These are phyloP conservation scores for Rhodotorula sp. DNA, from an alignment of 1,284 basidiomycete species.

Conservation along the genomic window DNA sequence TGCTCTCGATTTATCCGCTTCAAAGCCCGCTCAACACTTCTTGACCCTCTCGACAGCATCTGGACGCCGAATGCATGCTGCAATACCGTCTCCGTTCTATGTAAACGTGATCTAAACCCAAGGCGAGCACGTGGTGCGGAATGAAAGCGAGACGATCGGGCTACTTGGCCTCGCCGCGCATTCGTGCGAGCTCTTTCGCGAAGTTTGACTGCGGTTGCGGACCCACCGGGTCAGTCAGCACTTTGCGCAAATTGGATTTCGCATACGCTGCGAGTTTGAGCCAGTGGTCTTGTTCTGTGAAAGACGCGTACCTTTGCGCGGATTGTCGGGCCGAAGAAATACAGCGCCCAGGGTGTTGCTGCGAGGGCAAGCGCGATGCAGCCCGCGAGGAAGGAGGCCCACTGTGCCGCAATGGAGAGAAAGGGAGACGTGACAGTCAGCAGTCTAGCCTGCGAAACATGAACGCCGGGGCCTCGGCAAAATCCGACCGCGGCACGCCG, in stretches of 20 bases:
- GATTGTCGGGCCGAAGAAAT: constrained; percentile 25
- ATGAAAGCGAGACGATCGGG: background rate
- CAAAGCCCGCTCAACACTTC: no score
- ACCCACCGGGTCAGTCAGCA: background rate
- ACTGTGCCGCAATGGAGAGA: background rate
- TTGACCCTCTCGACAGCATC: no score
- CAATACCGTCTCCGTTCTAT: background rate
- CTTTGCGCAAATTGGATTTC: no score
- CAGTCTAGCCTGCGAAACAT: background rate
- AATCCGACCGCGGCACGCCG: no score
- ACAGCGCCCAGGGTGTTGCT: constrained; percentile 26
- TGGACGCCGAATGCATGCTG: no score
- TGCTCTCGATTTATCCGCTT: no score
- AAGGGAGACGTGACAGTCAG: background rate
- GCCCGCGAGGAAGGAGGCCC: constrained; percentile 35
- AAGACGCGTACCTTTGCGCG: constrained; percentile 26
- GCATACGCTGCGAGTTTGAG: no score
- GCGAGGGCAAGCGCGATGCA: constrained; percentile 24
- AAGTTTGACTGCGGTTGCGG: constrained; percentile 19
- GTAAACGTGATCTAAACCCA: background rate
- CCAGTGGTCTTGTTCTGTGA: no score
- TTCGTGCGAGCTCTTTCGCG: constrained; percentile 31
- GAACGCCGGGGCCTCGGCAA: background rate
- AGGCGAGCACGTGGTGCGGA: background rate
- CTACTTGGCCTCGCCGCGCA: constrained; percentile 7